Base-by-base conservation (phyloP, 2,329 filamentous ascomycete species). In the Curvularia sp. region DNA sequence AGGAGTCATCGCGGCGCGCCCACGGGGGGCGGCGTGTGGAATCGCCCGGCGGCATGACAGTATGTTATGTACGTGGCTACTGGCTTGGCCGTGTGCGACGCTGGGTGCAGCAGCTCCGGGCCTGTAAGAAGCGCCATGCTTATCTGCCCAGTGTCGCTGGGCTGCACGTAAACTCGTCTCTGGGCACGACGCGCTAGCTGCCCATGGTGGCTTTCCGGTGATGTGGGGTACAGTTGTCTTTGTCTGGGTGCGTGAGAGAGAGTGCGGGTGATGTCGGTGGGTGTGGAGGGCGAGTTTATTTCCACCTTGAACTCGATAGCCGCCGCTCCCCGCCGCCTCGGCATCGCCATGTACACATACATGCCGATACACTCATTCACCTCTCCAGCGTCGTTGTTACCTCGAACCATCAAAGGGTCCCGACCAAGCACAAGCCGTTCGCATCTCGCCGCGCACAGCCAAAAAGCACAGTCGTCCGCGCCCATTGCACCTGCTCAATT, bases 211-310 rank as follows among this genome's bases (percentile, higher is more conserved):
- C 41, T 20, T 35, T 24, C 41, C 26, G 38, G 55, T 52, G 31
- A 51, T 67, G 63, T 65, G 64, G 63, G 64, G 63, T 67, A 43
- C 28, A 24, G 13, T 22, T 13, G 30, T 24, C 15, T 33, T 22
- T 7, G 46, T 5, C 18, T 49, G 46, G 24, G 43, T 44, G 24
- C 13, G 42, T 28, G 22, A 28, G 41, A 9, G 28, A 31, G 28
- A 8, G 28, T 31, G 28, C 6, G 28, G 6, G 28, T 31, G 28
- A 31, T 46, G 43, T 44, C 12, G 31, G 43, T 10, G 43, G n/a
- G 43, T 44, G 42, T 46, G 43, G 56, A 55, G 31, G 22, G 24
- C 12, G 35, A 55, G 39, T 50, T 46, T 47, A 50, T 55, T 58
- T 44, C 41, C 24, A 50, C 31, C 39, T 8, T 22, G 39, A 22